Conservation (phyloP, 176 grass and related monocot genomes). For the Carex littledalei region DNA sequence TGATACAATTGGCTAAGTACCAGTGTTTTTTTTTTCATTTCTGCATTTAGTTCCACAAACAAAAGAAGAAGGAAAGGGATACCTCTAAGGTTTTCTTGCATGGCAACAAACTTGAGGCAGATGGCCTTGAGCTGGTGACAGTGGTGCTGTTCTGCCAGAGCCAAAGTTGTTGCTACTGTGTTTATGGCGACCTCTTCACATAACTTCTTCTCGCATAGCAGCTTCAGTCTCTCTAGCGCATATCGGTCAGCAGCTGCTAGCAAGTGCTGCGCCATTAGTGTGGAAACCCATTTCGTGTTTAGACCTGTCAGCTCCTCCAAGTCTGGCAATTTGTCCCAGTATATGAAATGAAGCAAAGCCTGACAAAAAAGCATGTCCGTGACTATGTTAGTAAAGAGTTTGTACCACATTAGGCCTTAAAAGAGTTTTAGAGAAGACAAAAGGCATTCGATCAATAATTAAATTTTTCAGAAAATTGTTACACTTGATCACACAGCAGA, state of each 20-base stretch:
- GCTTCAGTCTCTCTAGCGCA: conserved; percentile 91
- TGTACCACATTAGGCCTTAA: background rate
- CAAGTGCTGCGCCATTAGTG: conserved; percentile 94
- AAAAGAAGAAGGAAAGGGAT: conserved; percentile 21
- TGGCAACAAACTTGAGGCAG: conserved; percentile 90
- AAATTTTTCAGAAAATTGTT: background rate
- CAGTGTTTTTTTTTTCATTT: background rate
- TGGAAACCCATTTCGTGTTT: conserved; percentile 70
- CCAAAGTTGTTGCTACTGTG: conserved; percentile 92
- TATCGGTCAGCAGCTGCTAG: conserved; percentile 91
- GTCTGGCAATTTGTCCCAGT: conserved; percentile 84
- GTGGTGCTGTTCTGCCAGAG: conserved; percentile 91
- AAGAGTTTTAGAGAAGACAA: background rate
- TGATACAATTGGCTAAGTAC: background rate
- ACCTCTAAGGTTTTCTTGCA: conserved; percentile 94
- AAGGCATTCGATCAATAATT: background rate
- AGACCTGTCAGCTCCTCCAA: conserved; percentile 82
- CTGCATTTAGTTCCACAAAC: background rate
- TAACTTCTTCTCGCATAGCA: conserved; percentile 65
- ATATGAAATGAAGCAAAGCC: conserved; percentile 97
- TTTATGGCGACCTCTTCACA: conserved; percentile 94
- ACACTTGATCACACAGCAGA: background rate
- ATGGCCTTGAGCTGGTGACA: conserved; percentile 90
- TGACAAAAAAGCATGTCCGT: conserved; percentile 14
- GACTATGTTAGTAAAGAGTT: background rate